A percentile compares a stretch with the other conserved stretches of the same genome.
Evolutionary conservation across 805 yeast species (phyloP).

Genomic region (Ogataea corticis): DNA sequence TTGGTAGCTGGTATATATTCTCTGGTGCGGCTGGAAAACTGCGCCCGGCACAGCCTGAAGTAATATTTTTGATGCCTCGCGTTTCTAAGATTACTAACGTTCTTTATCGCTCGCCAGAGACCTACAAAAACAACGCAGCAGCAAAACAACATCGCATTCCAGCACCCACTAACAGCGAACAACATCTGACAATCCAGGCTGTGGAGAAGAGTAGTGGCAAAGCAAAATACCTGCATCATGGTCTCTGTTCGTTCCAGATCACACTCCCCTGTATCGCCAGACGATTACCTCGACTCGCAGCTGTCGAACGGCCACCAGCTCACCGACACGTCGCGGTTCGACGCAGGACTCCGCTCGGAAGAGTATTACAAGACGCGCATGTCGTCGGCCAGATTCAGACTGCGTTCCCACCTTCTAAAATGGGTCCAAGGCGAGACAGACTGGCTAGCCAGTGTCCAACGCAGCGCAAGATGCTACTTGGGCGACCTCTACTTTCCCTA

Average conservation of each 20-base stretch:
- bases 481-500: constrained; percentile 80
- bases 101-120: too few species aligned
- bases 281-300: constrained; percentile 13
- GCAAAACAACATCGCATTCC: too few species aligned
- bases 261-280: constrained; percentile 2
- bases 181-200: too few species aligned
- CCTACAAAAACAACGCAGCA: too few species aligned
- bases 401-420: constrained; percentile 57
- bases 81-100: too few species aligned
- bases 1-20: too few species aligned
- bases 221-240: not conserved
- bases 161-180: too few species aligned
- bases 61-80: too few species aligned
- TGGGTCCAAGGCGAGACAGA: constrained; percentile 65
- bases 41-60: too few species aligned
- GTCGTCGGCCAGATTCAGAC: constrained; percentile 51
- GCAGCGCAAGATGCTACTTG: constrained; percentile 42
- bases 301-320: constrained; percentile 15
- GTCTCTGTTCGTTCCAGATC: not conserved
- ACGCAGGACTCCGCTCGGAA: constrained; percentile 73
- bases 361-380: constrained; percentile 65
- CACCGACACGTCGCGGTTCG: constrained; percentile 36
- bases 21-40: too few species aligned
- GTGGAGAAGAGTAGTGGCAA: too few species aligned
- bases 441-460: constrained; percentile 58